Percentiles rank a stretch among this genome's conserved stretches.
Evolutionary conservation across 495 filamentous ascomycete genomes (phyloP).

Genomic region (Hypoxylon perforatum): DNA sequence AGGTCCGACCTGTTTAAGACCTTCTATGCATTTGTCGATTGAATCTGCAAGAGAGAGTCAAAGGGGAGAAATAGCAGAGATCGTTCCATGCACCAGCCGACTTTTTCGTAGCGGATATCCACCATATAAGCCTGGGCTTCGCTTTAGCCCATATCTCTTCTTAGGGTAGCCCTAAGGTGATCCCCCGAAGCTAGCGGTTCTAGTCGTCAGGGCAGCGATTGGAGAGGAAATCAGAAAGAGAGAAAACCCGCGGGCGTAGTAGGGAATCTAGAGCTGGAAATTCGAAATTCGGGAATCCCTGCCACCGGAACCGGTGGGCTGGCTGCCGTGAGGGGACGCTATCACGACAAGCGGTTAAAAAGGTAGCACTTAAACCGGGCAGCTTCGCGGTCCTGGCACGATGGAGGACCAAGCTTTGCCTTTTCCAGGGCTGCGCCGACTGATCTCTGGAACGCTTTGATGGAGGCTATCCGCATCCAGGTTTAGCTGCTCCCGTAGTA

Average conservation of each 20-base stretch:
- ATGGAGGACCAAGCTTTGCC: slow-evolving; percentile 16
- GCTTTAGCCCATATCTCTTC: slow-evolving; percentile 9
- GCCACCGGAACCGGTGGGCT: slow-evolving; percentile 23
- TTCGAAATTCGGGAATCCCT: slow-evolving; percentile 22
- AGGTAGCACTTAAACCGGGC: slow-evolving; percentile 12
- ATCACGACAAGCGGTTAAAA: slow-evolving; percentile 27
- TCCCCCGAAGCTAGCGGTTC: slow-evolving; percentile 20
- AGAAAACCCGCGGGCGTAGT: slow-evolving; percentile 7
- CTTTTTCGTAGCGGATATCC: slow-evolving; percentile 24
- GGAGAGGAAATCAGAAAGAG: slow-evolving; percentile 20
- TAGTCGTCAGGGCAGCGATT: slow-evolving; percentile 17
- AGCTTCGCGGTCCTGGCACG: slow-evolving; percentile 7
- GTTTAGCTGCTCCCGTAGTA: slow-evolving; percentile 23
- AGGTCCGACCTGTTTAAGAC: slow-evolving; percentile 11
- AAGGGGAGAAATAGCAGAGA: slow-evolving; percentile 10
- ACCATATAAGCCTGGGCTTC: slow-evolving; percentile 5
- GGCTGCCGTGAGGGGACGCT: slow-evolving; percentile 21
- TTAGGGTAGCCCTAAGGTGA: slow-evolving; percentile 17
- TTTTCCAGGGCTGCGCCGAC: slow-evolving; percentile 15
- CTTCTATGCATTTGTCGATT: slow-evolving; percentile 10
- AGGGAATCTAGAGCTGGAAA: slow-evolving; percentile 1
- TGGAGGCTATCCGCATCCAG: slow-evolving; percentile 30
- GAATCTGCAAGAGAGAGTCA: slow-evolving; percentile 1
- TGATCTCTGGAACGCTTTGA: slow-evolving; percentile 13
- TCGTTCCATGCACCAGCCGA: neutral